These are phyloP conservation scores for Tricholoma flavovirens DNA, from an alignment of 768 basidiomycete genomes.

Conservation along the genomic window DNA sequence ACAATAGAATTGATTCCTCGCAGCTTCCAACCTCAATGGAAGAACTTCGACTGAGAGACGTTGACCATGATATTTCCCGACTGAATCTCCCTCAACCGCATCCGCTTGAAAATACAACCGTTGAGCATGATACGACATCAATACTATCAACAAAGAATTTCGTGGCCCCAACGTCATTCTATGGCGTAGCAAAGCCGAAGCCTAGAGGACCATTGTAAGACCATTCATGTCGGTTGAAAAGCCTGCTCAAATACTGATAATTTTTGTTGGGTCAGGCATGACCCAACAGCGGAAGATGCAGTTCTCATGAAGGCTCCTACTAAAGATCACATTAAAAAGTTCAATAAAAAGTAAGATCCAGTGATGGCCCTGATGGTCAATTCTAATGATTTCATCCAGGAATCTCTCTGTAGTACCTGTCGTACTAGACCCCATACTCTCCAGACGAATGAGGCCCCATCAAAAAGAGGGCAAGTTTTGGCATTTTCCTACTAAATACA, in stretches of 20 bases:
- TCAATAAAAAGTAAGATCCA: conserved; percentile 60
- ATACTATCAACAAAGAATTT: conserved; percentile 23
- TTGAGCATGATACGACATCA: background rate
- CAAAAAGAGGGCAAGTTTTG: conserved; percentile 69
- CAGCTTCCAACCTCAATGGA: conserved; percentile 44
- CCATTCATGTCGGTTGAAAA: background rate
- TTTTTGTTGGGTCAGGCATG: conserved; percentile 44
- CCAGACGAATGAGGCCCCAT: conserved; percentile 74
- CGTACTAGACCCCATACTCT: conserved; percentile 85
- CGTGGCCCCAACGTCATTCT: conserved; percentile 58
- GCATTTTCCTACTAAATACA: background rate
- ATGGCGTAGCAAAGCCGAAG: conserved; percentile 39
- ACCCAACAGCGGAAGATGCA: conserved; percentile 71
- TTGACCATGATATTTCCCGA: conserved; percentile 3
- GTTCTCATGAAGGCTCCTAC: conserved; percentile 82
- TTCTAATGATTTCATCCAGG: conserved; percentile 30
- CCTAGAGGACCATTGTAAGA: conserved; percentile 46
- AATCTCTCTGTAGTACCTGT: conserved; percentile 66
- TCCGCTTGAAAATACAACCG: background rate
- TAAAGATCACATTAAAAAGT: conserved; percentile 56
- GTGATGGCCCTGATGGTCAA: background rate
- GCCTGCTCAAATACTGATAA: background rate
- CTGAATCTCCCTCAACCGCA: background rate
- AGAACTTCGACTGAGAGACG: background rate
- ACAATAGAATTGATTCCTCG: conserved; percentile 41